Conservation (phyloP, 192 early-diverging fungal genomes). For the Coemansia sp. region DNA sequence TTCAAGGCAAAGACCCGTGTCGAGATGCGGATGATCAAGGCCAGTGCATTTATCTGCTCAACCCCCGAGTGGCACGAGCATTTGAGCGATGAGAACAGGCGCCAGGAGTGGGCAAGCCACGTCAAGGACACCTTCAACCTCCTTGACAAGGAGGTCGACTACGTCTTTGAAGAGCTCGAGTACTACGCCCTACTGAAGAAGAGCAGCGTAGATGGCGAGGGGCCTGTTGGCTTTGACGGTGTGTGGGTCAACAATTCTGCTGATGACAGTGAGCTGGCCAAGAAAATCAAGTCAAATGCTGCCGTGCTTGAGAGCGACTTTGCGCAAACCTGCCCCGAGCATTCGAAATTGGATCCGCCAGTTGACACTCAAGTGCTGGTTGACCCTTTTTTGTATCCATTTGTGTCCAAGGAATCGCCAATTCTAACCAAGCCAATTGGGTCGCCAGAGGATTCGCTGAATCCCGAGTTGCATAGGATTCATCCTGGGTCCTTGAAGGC, state of each 20-base stretch:
- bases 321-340: background rate
- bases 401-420: background rate
- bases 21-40: background rate
- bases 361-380: background rate
- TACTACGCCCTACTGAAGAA: slow-evolving; percentile 16
- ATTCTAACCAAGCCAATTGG: background rate
- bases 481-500: background rate
- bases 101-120: background rate
- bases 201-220: slow-evolving; percentile 8
- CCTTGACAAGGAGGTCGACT: slow-evolving; percentile 13
- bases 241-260: background rate
- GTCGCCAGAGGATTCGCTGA: background rate
- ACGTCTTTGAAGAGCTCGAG: slow-evolving; percentile 27
- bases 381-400: background rate
- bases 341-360: background rate
- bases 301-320: background rate
- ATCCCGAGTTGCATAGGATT: background rate
- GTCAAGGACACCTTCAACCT: background rate
- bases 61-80: background rate
- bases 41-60: background rate
- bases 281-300: background rate
- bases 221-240: slow-evolving; percentile 42
- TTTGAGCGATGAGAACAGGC: background rate
- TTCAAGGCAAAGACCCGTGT: background rate
- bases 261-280: background rate